phyloP scores from a whole-genome alignment of 148 eudicot genomes.

The Heliamphora exappendiculata region DNA sequence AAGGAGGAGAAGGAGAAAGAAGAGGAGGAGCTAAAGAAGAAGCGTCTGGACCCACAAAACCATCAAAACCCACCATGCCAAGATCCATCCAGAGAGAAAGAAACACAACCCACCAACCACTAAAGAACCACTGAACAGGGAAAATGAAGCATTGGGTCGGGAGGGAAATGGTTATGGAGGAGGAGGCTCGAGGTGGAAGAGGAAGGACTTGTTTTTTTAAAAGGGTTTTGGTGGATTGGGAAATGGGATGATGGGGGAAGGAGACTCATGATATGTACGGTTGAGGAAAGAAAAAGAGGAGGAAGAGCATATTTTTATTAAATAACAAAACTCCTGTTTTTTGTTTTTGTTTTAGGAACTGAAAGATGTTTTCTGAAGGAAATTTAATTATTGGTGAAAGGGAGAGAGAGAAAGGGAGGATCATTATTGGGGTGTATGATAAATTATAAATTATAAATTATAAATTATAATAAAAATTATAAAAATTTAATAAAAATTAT shows the following conservation, averaged over 20 bases:
- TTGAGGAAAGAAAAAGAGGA: background rate
- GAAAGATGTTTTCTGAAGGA: background rate
- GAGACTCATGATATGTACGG: background rate
- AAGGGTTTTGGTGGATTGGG: too few species aligned
- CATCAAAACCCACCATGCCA: conserved; percentile 18
- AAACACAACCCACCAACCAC: background rate
- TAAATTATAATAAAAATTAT: too few species aligned
- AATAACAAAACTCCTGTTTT: background rate
- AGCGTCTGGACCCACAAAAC: background rate
- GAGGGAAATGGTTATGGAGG: background rate
- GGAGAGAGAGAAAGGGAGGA: too few species aligned
- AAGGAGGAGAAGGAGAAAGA: background rate
- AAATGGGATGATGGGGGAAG: too few species aligned
- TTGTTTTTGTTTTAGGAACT: background rate
- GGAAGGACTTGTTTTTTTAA: conserved; percentile 1
- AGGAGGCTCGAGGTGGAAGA: conserved; percentile 5
- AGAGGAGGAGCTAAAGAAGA: background rate
- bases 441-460: too few species aligned
- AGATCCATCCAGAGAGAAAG: conserved; percentile 40
- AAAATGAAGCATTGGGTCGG: conserved; percentile 8
- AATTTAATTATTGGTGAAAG: background rate
- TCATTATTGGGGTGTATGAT: too few species aligned
- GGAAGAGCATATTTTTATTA: too few species aligned
- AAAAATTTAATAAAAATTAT: too few species aligned
- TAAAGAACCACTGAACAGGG: background rate